Percentiles rank a stretch among this genome's conserved stretches.
Evolutionary conservation across 2,329 filamentous ascomycete species (phyloP).

Genomic region (Colletotrichum simmondsii): DNA sequence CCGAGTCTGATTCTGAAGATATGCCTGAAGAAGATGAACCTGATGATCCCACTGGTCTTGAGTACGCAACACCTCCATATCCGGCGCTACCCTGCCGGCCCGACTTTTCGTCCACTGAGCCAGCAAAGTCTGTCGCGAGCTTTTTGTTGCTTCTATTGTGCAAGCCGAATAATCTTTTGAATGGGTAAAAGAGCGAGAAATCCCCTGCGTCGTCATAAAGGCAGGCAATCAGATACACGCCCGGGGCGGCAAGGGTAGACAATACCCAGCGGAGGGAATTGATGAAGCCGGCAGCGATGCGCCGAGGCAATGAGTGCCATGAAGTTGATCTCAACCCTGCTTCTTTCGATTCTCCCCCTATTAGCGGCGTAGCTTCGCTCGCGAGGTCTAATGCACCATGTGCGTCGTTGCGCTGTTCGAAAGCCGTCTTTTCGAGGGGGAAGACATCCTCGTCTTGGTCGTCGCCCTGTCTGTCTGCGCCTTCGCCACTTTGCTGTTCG

Average conservation of each 20-base stretch:
- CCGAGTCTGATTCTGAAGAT: conserved; percentile 78
- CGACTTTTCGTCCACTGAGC: conserved; percentile 44
- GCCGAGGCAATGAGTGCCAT: conserved; percentile 72
- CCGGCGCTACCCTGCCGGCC: conserved; percentile 29
- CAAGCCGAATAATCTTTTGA: conserved; percentile 71
- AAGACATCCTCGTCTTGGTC: conserved; percentile 45
- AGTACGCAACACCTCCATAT: conserved; percentile 34
- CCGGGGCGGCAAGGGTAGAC: conserved; percentile 81
- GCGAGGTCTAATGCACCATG: conserved; percentile 42
- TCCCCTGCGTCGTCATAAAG: conserved; percentile 84
- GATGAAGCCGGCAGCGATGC: conserved; percentile 77
- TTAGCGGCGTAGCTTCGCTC: conserved; percentile 76
- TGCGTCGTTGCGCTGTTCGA: conserved; percentile 16
- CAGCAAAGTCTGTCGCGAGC: conserved; percentile 52
- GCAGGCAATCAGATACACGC: conserved; percentile 83
- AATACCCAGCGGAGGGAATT: conserved; percentile 83
- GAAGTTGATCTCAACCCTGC: conserved; percentile 49
- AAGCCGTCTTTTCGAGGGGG: conserved; percentile 28
- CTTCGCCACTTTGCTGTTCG: conserved; percentile 46
- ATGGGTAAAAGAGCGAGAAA: conserved; percentile 81
- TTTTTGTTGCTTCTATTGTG: conserved; percentile 58
- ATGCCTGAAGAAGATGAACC: conserved; percentile 71
- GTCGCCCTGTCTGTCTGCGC: conserved; percentile 38
- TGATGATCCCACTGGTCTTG: conserved; percentile 48
- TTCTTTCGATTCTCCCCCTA: conserved; percentile 49